Conservation (phyloP, 2,329 filamentous ascomycete genomes). For the Fusarium proliferatum region DNA sequence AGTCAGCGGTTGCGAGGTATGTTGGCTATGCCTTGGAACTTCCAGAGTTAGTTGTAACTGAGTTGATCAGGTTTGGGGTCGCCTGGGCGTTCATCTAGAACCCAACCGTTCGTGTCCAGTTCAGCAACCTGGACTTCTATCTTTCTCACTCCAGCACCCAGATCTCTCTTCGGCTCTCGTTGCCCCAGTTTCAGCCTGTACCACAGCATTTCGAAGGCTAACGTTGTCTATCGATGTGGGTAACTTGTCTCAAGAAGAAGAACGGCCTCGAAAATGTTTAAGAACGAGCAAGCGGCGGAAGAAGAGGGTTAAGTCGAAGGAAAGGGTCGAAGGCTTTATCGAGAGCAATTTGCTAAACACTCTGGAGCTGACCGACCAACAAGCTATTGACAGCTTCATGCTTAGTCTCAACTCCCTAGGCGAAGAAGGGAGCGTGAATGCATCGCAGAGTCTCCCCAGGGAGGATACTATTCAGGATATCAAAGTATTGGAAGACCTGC, state of each 20-base stretch:
- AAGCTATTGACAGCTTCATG: conserved; percentile 47
- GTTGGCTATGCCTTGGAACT: neutral
- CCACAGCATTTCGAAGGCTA: conserved; percentile 44
- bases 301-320: neutral
- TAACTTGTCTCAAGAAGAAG: neutral
- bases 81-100: conserved; percentile 46
- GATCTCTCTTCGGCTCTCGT: conserved; percentile 47
- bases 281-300: conserved; percentile 21
- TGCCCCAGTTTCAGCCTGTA: conserved; percentile 42
- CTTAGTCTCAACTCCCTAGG: conserved; percentile 33
- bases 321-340: neutral
- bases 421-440: neutral
- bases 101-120: conserved; percentile 8
- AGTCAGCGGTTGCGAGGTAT: conserved; percentile 46
- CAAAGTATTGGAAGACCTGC: conserved; percentile 14
- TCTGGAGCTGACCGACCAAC: conserved; percentile 40
- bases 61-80: conserved; percentile 47
- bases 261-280: neutral
- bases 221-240: conserved; percentile 43
- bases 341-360: conserved; percentile 21
- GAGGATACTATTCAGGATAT: neutral
- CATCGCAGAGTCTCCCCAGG: neutral
- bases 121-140: conserved; percentile 33
- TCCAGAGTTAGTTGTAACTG: neutral
- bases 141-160: conserved; percentile 53